Percentiles rank a stretch among this genome's conserved stretches.
phyloP scores from a whole-genome alignment of 2,329 filamentous ascomycete genomes.

The Plenodomus tracheiphilus region DNA sequence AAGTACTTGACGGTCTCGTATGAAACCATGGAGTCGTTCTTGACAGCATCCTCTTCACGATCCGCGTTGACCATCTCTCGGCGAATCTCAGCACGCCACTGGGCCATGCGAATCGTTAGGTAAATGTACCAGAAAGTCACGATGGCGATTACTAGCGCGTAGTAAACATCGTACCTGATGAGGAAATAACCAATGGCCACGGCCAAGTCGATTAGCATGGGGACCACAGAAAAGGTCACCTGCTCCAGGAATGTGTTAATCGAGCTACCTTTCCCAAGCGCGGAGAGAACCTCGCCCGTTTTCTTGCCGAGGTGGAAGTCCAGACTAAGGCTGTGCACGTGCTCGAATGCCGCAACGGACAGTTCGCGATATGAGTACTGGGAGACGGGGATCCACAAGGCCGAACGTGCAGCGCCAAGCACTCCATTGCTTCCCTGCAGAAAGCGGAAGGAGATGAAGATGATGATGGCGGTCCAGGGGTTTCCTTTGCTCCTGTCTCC shows the following conservation, averaged over 20 bases:
- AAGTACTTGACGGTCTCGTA: slow-evolving; percentile 80
- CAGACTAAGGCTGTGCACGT: slow-evolving; percentile 91
- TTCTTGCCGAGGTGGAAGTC: slow-evolving; percentile 97
- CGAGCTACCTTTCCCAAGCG: slow-evolving; percentile 91
- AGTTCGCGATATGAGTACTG: slow-evolving; percentile 96
- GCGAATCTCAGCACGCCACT: slow-evolving; percentile 87
- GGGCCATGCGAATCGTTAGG: slow-evolving; percentile 93
- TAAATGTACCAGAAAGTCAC: slow-evolving; percentile 97
- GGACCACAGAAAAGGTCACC: slow-evolving; percentile 91
- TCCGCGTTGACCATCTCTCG: slow-evolving; percentile 94
- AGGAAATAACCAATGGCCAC: slow-evolving; percentile 84
- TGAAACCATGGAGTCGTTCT: slow-evolving; percentile 96
- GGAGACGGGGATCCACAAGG: slow-evolving; percentile 93
- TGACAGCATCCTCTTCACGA: slow-evolving; percentile 85
- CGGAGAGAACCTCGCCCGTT: slow-evolving; percentile 93
- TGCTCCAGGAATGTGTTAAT: slow-evolving; percentile 98
- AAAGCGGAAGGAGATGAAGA: slow-evolving; percentile 78
- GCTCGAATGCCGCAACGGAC: slow-evolving; percentile 93
- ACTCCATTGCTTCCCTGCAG: slow-evolving; percentile 89
- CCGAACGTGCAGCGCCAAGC: slow-evolving; percentile 77
- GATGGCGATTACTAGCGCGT: slow-evolving; percentile 84
- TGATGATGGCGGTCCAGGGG: slow-evolving; percentile 73
- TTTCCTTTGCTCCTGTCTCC: slow-evolving; percentile 57
- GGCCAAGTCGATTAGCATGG: slow-evolving; percentile 88
- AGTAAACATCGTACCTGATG: slow-evolving; percentile 80